A percentile compares a stretch with the other conserved stretches of the same genome.
Conservation (phyloP, 805 yeast genomes). For the Ogataea ganodermae region DNA sequence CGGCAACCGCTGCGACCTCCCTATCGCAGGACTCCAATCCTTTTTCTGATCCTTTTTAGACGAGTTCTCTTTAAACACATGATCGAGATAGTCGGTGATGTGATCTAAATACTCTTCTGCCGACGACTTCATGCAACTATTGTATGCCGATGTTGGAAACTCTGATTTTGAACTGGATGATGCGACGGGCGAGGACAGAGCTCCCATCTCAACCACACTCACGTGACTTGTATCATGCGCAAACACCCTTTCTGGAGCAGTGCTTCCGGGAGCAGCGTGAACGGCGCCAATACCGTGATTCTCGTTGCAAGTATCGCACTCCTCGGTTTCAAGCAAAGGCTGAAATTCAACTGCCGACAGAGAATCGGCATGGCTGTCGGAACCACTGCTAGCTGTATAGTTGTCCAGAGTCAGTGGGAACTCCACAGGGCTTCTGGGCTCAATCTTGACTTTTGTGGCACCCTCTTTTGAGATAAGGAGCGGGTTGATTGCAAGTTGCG, state of each 20-base stretch:
- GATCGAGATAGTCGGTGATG: conserved; percentile 4
- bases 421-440: background rate
- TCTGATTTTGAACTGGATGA: background rate
- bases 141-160: background rate
- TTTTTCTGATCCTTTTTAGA: background rate
- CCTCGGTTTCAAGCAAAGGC: background rate
- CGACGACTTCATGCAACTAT: background rate
- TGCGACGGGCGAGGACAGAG: background rate
- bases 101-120: conserved; percentile 6
- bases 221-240: background rate
- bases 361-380: background rate
- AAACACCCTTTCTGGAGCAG: background rate
- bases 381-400: background rate
- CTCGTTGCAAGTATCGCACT: background rate
- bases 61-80: conserved; percentile 2
- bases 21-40: background rate
- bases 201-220: conserved; percentile 1
- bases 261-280: background rate
- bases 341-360: background rate
- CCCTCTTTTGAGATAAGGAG: conserved; percentile 11
- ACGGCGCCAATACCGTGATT: background rate
- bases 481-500: conserved; percentile 9
- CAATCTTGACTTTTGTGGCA: background rate
- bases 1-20: background rate
- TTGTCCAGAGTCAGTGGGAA: conserved; percentile 2